These are phyloP conservation scores for Metschnikowia henanensis DNA, from an alignment of 805 yeast species.

Conservation along the genomic window DNA sequence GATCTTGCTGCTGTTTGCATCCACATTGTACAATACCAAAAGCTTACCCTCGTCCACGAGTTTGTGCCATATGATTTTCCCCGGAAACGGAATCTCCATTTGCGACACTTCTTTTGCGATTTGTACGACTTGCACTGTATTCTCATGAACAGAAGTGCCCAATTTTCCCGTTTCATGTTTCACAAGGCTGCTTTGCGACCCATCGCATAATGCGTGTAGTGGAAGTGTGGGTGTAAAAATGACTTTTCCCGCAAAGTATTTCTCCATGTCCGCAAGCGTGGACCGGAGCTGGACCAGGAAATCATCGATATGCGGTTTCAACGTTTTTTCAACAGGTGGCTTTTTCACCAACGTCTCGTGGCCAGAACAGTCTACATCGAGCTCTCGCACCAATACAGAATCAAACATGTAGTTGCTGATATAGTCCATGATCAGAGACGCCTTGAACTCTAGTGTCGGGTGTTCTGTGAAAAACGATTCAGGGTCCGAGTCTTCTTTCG, in stretches of 20 bases:
- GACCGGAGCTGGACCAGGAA: constrained; percentile 7
- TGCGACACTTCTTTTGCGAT: neutral
- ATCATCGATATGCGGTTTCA: neutral
- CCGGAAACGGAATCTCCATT: constrained; percentile 2
- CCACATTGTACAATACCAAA: constrained; percentile 9
- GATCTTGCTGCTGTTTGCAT: neutral
- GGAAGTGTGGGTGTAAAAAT: constrained; percentile 14
- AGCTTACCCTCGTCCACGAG: constrained; percentile 7
- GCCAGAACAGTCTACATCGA: constrained; percentile 4
- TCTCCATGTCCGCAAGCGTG: constrained; percentile 29
- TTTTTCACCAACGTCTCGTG: constrained; percentile 10
- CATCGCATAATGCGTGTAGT: constrained; percentile 11
- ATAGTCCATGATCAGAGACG: constrained; percentile 17
- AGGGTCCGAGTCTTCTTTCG: constrained; percentile 37
- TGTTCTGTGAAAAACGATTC: constrained; percentile 16
- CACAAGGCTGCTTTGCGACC: constrained; percentile 2
- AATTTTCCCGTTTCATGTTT: neutral
- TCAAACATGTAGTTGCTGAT: constrained; percentile 12
- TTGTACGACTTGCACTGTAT: constrained; percentile 2
- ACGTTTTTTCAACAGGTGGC: neutral
- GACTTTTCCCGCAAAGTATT: constrained; percentile 23
- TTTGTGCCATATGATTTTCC: constrained; percentile 9
- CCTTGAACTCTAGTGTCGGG: constrained; percentile 16
- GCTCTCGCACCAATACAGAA: constrained; percentile 11
- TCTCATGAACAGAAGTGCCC: constrained; percentile 7